Percentiles rank a stretch among this genome's conserved stretches.
These are phyloP conservation scores for Arthrobotrys sinensis DNA, from an alignment of 2,329 filamentous ascomycete genomes.

Conservation along the genomic window DNA sequence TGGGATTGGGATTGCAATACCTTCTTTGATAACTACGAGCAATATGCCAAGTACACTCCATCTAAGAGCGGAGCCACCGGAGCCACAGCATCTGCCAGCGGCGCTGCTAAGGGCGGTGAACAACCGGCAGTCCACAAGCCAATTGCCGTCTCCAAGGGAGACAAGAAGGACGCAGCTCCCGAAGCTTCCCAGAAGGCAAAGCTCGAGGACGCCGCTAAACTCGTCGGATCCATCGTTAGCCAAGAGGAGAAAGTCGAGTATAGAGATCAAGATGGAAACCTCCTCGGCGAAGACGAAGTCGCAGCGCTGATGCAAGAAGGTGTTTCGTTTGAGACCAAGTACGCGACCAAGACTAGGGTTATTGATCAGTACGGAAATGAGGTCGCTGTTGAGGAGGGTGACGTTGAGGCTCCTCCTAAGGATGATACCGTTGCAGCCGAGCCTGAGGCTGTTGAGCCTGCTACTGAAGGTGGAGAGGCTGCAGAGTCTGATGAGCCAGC, in stretches of 20 bases:
- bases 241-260: slow-evolving; percentile 91
- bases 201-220: slow-evolving; percentile 62
- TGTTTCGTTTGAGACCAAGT: slow-evolving; percentile 94
- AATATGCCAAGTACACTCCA: slow-evolving; percentile 53
- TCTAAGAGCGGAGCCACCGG: slow-evolving; percentile 45
- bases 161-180: slow-evolving; percentile 28
- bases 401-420: slow-evolving; percentile 41
- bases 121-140: slow-evolving; percentile 44
- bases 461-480: slow-evolving; percentile 32
- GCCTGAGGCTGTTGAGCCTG: slow-evolving; percentile 57
- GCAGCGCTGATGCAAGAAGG: slow-evolving; percentile 84
- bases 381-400: slow-evolving; percentile 69
- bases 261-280: slow-evolving; percentile 91
- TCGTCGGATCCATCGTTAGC: slow-evolving; percentile 67
- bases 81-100: slow-evolving; percentile 26
- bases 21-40: slow-evolving; percentile 71
- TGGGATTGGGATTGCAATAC: slow-evolving; percentile 99
- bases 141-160: slow-evolving; percentile 50
- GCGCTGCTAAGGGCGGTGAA: slow-evolving; percentile 41
- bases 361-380: slow-evolving; percentile 86
- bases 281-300: slow-evolving; percentile 87
- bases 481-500: slow-evolving; percentile 14
- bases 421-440: slow-evolving; percentile 26
- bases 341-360: slow-evolving; percentile 92
- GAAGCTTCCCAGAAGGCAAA: slow-evolving; percentile 41